Conservation (phyloP, 2,329 filamentous ascomycete species). For the Dryadomyces sulphureus region DNA sequence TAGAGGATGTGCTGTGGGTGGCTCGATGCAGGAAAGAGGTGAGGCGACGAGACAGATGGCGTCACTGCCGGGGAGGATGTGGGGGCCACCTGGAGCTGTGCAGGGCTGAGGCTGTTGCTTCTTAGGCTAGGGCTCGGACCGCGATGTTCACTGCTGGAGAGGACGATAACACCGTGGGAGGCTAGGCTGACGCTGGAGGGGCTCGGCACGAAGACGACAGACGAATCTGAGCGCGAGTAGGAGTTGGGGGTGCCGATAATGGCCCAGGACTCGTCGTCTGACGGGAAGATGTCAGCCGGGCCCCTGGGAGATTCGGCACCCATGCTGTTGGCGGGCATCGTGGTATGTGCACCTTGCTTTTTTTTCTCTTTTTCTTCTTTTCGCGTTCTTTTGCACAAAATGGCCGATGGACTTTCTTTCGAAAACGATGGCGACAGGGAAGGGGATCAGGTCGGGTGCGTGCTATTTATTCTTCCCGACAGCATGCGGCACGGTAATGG, state of each 20-base stretch:
- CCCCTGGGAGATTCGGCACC: conserved; percentile 5
- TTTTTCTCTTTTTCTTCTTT: background rate
- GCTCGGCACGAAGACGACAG: conserved; percentile 30
- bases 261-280: conserved; percentile 29
- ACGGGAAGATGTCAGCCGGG: conserved; percentile 5
- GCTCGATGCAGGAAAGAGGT: background rate
- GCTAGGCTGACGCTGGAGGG: conserved; percentile 35
- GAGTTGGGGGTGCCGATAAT: conserved; percentile 23
- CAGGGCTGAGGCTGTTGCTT: conserved; percentile 13
- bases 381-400: background rate
- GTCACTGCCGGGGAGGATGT: conserved; percentile 21
- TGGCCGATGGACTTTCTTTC: background rate
- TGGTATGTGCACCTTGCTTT: background rate
- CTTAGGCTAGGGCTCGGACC: conserved; percentile 20
- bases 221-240: conserved; percentile 21
- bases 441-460: background rate
- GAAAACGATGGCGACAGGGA: background rate
- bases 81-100: conserved; percentile 12
- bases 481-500: background rate
- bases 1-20: conserved; percentile 2
- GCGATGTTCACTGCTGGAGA: conserved; percentile 11
- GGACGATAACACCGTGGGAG: conserved; percentile 32
- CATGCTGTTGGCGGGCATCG: conserved; percentile 6
- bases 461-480: background rate
- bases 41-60: background rate